phyloP scores from a whole-genome alignment of 306 rosid genomes.

The Cicer yamashitae region DNA sequence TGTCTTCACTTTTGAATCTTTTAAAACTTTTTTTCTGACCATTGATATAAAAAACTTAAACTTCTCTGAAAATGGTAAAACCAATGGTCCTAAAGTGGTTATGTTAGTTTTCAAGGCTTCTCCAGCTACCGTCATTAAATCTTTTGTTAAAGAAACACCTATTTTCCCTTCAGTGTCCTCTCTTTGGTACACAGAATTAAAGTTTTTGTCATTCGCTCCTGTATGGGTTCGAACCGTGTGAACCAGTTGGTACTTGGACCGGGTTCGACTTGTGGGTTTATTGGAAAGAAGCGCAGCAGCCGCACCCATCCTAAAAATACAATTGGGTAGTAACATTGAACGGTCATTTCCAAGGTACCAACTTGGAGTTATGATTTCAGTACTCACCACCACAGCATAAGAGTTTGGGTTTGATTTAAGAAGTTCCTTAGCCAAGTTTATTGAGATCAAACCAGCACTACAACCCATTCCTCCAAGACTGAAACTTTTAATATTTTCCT shows the following conservation, averaged over 20 bases:
- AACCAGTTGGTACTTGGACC: conserved; percentile 75
- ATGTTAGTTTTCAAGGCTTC: conserved; percentile 80
- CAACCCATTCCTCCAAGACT: conserved; percentile 94
- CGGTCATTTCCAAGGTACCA: conserved; percentile 92
- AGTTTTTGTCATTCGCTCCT: conserved; percentile 68
- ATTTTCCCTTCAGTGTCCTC: conserved; percentile 66
- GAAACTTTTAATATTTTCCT: conserved; percentile 70
- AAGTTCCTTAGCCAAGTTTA: conserved; percentile 69
- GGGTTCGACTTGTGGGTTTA: conserved; percentile 45
- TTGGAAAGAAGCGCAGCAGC: conserved; percentile 75
- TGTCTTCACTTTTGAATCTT: conserved; percentile 58
- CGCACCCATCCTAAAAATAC: conserved; percentile 89
- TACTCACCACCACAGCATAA: conserved; percentile 76
- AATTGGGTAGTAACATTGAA: conserved; percentile 77
- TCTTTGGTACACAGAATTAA: conserved; percentile 68
- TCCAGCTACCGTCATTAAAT: conserved; percentile 84
- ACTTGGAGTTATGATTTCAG: conserved; percentile 75
- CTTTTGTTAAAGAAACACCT: conserved; percentile 73
- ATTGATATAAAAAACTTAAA: conserved; percentile 62
- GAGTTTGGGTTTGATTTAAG: conserved; percentile 65
- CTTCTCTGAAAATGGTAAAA: conserved; percentile 79
- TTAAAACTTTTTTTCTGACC: conserved; percentile 56
- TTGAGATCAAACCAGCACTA: conserved; percentile 78
- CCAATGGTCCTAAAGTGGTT: conserved; percentile 79
- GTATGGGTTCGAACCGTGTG: conserved; percentile 90